Conservation (phyloP, 169 alveolate genomes). For the Plasmodium relictum region DNA sequence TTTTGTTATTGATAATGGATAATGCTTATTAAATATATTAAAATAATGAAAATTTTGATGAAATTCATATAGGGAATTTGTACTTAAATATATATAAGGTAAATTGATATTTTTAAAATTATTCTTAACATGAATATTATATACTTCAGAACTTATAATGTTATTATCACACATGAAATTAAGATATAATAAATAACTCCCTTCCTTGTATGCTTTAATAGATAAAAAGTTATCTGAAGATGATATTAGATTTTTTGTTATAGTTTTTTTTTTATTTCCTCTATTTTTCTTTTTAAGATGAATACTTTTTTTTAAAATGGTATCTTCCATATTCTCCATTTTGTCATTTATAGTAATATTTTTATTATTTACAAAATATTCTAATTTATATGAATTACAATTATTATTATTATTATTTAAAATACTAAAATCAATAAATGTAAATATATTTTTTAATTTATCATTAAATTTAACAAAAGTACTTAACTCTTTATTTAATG, state of each 20-base stretch:
- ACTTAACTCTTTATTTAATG: conserved; percentile 5
- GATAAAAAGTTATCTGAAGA: conserved; percentile 38
- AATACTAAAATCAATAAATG: conserved; percentile 17
- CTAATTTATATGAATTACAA: conserved; percentile 21
- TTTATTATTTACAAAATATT: conserved; percentile 46
- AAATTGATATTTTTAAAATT: background rate
- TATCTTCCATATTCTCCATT: background rate
- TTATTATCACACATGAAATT: conserved; percentile 22
- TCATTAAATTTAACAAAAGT: conserved; percentile 22
- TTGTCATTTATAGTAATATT: conserved; percentile 16
- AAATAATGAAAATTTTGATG: conserved; percentile 20
- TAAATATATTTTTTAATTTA: background rate
- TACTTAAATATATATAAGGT: conserved; percentile 19
- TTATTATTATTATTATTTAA: conserved; percentile 12
- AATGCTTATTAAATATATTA: conserved; percentile 7
- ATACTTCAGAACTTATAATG: conserved; percentile 25
- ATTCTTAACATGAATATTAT: conserved; percentile 28
- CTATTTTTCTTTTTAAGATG: background rate
- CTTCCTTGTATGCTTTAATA: conserved; percentile 39
- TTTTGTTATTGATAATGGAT: background rate
- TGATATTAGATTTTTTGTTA: conserved; percentile 19
- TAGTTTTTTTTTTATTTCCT: conserved; percentile 6
- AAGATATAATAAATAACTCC: conserved; percentile 28
- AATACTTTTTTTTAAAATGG: background rate
- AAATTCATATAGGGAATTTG: conserved; percentile 23